Evolutionary conservation across 2,329 filamentous ascomycete species (phyloP).

Genomic region (Penicillium sp.): DNA sequence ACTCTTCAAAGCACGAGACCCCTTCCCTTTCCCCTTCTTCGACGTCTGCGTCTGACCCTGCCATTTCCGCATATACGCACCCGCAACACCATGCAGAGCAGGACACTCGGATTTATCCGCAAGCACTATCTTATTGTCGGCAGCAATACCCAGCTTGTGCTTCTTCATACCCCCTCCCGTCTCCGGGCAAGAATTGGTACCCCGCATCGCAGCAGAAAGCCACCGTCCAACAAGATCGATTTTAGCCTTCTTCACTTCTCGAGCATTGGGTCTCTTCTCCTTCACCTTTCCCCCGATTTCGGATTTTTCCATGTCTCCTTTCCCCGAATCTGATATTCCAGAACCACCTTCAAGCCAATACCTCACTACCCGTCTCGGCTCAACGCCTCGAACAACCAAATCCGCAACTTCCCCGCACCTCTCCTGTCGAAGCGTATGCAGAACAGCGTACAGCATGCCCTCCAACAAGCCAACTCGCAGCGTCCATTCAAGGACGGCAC

Average conservation of each 20-base stretch:
- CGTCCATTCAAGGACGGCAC: conserved; percentile 71
- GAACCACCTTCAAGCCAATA: conserved; percentile 44
- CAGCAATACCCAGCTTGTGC: conserved; percentile 2
- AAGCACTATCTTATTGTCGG: conserved; percentile 11
- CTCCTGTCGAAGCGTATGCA: conserved; percentile 49
- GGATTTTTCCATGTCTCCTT: conserved; percentile 1
- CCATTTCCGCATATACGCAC: conserved; percentile 28
- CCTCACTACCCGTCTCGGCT: conserved; percentile 47
- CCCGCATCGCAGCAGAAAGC: conserved; percentile 30
- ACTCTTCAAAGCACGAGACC: background rate
- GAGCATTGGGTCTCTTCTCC: conserved; percentile 17
- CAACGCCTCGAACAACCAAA: conserved; percentile 43
- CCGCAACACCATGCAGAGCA: conserved; percentile 18
- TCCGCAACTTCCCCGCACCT: conserved; percentile 19
- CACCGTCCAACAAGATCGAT: conserved; percentile 54
- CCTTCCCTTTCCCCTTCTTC: background rate
- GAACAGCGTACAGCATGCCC: conserved; percentile 65
- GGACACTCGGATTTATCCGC: conserved; percentile 12
- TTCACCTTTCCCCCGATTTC: background rate
- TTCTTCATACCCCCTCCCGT: background rate
- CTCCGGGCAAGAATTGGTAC: conserved; percentile 1
- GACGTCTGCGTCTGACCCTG: conserved; percentile 13
- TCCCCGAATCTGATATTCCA: background rate
- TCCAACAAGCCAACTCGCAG: conserved; percentile 73
- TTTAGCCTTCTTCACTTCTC: conserved; percentile 46